Base-by-base conservation (phyloP, 106 monocot genomes). In the Allium cepa region DNA sequence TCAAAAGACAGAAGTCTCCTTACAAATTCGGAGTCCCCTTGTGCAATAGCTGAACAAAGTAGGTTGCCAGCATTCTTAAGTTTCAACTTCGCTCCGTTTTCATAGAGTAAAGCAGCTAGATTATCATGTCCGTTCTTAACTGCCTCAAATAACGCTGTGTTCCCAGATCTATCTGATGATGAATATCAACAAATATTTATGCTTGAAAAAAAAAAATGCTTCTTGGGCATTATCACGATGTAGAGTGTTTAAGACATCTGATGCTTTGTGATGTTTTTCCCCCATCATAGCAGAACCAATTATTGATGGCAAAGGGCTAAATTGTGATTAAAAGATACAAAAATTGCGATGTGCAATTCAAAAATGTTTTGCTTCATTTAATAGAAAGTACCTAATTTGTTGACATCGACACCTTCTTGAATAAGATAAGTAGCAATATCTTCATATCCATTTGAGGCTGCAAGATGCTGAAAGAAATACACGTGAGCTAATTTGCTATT, bases 131-230 rank as follows among this genome's bases (percentile, higher is more conserved):
- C 88, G 36, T 73, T 68, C 59, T 82, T 89, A n/a, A 96, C 78
- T 6, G 96, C 91, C 70, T 96, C 96, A 45, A 92, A 45, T 18
- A 96, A 66, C 3, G 96, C 83, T 14, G 96, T 92, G 72, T 84
- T 86, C 57, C 91, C 92, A 82, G 88, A 92, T 64, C 92, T 88
- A 74, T 96, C 96, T 96, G 73, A 17, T 63, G 10, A 11, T 52
- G 5, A 61, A 26, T 9, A 17, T 36, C 36, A 36, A 47, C 16
- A 17, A 46, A 22, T 18, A 50, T 60, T 27, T 49, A 71, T 26
- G 7, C 53, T 60, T 60, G 18, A 18, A 15, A 60, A 17, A 8
- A 8, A 60, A 60, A 9, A 22, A 8, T 18, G 9, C 22, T 60
- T 22, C 5, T 5, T 36, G 36, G 0, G 36, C 5, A 5, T 36